These are phyloP conservation scores for Phragmites australis DNA, from an alignment of 176 grass and related monocot species.

Conservation along the genomic window DNA sequence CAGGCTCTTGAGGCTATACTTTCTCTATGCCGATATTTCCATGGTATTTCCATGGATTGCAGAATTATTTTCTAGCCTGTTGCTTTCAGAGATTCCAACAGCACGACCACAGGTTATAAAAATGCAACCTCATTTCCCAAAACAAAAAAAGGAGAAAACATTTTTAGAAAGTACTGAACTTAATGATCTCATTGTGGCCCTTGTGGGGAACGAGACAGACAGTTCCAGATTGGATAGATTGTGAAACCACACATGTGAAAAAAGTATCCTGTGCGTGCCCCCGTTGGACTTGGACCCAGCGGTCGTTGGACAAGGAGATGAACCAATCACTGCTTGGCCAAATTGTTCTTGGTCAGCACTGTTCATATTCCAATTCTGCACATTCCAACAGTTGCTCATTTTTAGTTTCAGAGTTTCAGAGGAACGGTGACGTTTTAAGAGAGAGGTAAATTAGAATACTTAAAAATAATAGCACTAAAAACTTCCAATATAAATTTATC, in stretches of 20 bases:
- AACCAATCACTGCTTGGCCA: background rate
- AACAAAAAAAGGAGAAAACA: background rate
- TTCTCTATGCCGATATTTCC: slow-evolving; percentile 2
- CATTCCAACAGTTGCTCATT: background rate
- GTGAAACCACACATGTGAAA: slow-evolving; percentile 14
- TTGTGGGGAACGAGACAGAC: slow-evolving; percentile 32
- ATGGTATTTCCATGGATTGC: slow-evolving; percentile 8
- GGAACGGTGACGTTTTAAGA: no score
- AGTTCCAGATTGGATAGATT: background rate
- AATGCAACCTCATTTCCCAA: background rate
- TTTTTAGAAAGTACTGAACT: background rate
- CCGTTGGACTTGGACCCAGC: slow-evolving; percentile 22
- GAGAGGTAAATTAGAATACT: no score
- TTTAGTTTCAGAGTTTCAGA: background rate
- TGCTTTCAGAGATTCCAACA: slow-evolving; percentile 35
- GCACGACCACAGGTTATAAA: background rate
- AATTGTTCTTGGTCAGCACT: background rate
- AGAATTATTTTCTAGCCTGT: slow-evolving; percentile 10
- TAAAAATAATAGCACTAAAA: no score
- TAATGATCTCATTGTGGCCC: background rate
- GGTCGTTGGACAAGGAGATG: slow-evolving; percentile 14
- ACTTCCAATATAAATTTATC: no score
- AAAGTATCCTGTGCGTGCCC: background rate
- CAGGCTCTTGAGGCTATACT: slow-evolving; percentile 10
- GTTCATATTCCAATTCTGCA: background rate